Evolutionary conservation across 2,329 filamentous ascomycete species (phyloP).

Genomic region (Penicillium sp.): DNA sequence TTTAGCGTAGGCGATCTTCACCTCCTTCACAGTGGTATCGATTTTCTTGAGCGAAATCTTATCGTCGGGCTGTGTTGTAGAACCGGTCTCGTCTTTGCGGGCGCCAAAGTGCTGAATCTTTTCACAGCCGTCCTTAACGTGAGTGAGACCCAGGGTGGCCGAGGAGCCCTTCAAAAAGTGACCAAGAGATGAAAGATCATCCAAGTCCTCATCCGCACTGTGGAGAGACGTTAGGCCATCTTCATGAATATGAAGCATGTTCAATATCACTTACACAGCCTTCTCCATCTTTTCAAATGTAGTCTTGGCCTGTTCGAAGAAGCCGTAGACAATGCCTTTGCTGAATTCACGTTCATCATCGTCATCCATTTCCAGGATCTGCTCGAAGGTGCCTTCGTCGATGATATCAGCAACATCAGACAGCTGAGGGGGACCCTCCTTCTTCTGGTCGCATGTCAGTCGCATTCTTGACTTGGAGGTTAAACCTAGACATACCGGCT

Average conservation of each 20-base stretch:
- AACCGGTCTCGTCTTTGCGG: slow-evolving; percentile 75
- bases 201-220: slow-evolving; percentile 68
- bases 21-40: slow-evolving; percentile 65
- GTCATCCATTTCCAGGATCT: slow-evolving; percentile 99
- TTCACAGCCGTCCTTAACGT: slow-evolving; percentile 90
- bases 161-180: slow-evolving; percentile 98
- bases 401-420: slow-evolving; percentile 72
- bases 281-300: slow-evolving; percentile 85
- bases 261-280: slow-evolving; percentile 66
- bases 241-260: neutral
- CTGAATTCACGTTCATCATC: slow-evolving; percentile 86
- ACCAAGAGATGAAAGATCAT: slow-evolving; percentile 76
- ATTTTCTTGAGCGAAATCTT: slow-evolving; percentile 70
- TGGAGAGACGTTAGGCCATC: neutral
- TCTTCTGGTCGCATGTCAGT: neutral
- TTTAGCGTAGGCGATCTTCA: slow-evolving; percentile 75
- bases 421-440: slow-evolving; percentile 49
- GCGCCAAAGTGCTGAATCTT: slow-evolving; percentile 94
- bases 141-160: slow-evolving; percentile 84
- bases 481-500: slow-evolving; percentile 20
- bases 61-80: slow-evolving; percentile 64
- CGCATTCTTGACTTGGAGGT: neutral
- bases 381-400: slow-evolving; percentile 78
- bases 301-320: slow-evolving; percentile 85
- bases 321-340: slow-evolving; percentile 82